Base-by-base conservation (phyloP, 768 basidiomycete genomes). In the Tricholoma bakamatsutake region DNA sequence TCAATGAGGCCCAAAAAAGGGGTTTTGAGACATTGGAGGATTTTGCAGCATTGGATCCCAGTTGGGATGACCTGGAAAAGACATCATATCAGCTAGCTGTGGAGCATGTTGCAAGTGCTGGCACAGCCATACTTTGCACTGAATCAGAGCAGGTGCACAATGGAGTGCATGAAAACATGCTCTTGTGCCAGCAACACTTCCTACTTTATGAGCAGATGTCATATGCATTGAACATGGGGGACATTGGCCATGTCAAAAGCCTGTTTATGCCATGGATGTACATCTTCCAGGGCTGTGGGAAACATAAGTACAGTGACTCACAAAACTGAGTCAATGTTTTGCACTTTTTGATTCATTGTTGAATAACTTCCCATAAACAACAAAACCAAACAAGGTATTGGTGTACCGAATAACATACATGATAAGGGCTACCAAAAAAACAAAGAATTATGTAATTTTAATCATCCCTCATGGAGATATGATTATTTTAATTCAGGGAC, bases 161-260 rank as follows among this genome's bases (percentile, higher is more conserved):
- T 57, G 10, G 67, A 33, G 63, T 70, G 13, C 53, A 59, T 11
- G 70, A 74, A 54, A 78, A 79, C 52, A 50, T 55, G 0, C 30
- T 71, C 6, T 53, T 75, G 0, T 27, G 60, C 1, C 63, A 75
- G 9, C 56, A 72, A 21, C 71, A 73, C 21, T 61, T 72, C 7
- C 43, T 76, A 0, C 66, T 78, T 0, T 79, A 79, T 50, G 69
- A 75, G 33, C 75, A 78, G 45, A 50, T 75, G 0, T 61, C 62
- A 0, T 64, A 69, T 58, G 64, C 66, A 0, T 50, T 64, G 49
- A 59, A 58, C 62, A 5, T 39, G 12, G 56, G 62, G 5, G 62
- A 61, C 34, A 63, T 63, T 28, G 57, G 57, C 0, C n/a, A n/a
- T n/a, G n/a, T n/a, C n/a, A n/a, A n/a, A n/a, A n/a, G n/a, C n/a